These are phyloP conservation scores for Middelhovenomyces tepae DNA, from an alignment of 805 yeast genomes.

Conservation along the genomic window DNA sequence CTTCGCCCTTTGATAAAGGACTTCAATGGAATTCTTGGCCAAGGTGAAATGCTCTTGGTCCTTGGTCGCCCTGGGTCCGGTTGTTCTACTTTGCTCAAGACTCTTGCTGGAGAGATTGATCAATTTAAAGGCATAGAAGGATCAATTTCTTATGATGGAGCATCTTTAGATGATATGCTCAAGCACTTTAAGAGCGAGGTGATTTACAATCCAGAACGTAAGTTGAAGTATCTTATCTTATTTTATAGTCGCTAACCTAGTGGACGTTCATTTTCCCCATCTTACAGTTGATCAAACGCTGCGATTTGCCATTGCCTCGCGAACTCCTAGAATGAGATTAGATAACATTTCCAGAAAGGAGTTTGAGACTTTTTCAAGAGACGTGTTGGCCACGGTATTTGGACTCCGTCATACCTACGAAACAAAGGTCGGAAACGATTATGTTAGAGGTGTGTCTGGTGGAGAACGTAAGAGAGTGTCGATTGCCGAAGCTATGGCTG, in stretches of 20 bases:
- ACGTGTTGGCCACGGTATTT: constrained; percentile 43
- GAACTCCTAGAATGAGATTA: constrained; percentile 51
- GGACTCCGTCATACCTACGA: constrained; percentile 53
- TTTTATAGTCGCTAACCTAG: constrained; percentile 32
- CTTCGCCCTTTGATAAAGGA: constrained; percentile 20
- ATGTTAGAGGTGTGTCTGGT: constrained; percentile 69
- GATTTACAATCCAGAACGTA: constrained; percentile 30
- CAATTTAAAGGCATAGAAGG: constrained; percentile 44
- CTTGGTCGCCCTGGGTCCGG: constrained; percentile 76
- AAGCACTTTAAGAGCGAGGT: constrained; percentile 44
- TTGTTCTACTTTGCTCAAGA: constrained; percentile 59
- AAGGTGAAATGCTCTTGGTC: constrained; percentile 65
- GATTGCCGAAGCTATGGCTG: constrained; percentile 65
- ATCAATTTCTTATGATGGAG: constrained; percentile 51
- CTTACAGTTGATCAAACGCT: constrained; percentile 68
- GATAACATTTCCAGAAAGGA: constrained; percentile 39
- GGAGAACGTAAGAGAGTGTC: constrained; percentile 84
- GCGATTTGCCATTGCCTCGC: constrained; percentile 58
- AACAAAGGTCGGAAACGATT: constrained; percentile 54
- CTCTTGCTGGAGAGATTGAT: constrained; percentile 50
- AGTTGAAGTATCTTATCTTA: constrained; percentile 10
- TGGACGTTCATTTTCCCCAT: constrained; percentile 70
- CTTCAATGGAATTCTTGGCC: constrained; percentile 32
- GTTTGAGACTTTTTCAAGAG: constrained; percentile 40
- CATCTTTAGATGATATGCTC: constrained; percentile 52